Conservation (phyloP, 1,284 basidiomycete species). For the Apiotrichum akiyoshidainum region DNA sequence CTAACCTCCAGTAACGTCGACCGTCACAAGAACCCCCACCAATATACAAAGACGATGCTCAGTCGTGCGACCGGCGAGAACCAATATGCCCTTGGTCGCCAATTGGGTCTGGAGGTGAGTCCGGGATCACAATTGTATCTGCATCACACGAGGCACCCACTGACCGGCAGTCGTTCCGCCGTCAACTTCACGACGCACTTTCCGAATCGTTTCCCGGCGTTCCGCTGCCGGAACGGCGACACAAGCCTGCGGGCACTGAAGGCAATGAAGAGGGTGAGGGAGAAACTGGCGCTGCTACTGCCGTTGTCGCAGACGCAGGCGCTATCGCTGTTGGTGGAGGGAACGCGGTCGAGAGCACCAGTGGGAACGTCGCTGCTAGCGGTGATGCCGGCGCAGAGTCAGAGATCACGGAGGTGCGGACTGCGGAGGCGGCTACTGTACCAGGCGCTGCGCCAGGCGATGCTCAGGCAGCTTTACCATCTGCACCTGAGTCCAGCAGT, state of each 20-base stretch:
- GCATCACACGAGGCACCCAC: not conserved
- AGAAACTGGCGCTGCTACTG: not conserved
- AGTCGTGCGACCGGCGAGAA: slow-evolving; percentile 43
- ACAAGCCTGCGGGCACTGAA: slow-evolving; percentile 22
- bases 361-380: too few species aligned
- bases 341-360: too few species aligned
- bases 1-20: slow-evolving; percentile 25
- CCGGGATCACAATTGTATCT: too few species aligned
- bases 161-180: slow-evolving; percentile 35
- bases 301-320: not conserved
- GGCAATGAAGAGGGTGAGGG: not conserved
- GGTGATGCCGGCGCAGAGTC: too few species aligned
- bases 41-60: slow-evolving; percentile 38
- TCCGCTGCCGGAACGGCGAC: slow-evolving; percentile 36
- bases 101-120: slow-evolving; percentile 45
- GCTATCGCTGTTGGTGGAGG: not conserved
- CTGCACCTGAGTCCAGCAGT: too few species aligned
- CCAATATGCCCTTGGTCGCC: slow-evolving; percentile 44
- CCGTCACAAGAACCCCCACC: slow-evolving; percentile 35
- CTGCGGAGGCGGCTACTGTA: too few species aligned
- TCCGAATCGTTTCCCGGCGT: slow-evolving; percentile 36
- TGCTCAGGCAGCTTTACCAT: too few species aligned
- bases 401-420: too few species aligned
- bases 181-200: slow-evolving; percentile 36
- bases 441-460: too few species aligned